phyloP scores from a whole-genome alignment of 768 basidiomycete genomes.

The Tephrocybe sp. region DNA sequence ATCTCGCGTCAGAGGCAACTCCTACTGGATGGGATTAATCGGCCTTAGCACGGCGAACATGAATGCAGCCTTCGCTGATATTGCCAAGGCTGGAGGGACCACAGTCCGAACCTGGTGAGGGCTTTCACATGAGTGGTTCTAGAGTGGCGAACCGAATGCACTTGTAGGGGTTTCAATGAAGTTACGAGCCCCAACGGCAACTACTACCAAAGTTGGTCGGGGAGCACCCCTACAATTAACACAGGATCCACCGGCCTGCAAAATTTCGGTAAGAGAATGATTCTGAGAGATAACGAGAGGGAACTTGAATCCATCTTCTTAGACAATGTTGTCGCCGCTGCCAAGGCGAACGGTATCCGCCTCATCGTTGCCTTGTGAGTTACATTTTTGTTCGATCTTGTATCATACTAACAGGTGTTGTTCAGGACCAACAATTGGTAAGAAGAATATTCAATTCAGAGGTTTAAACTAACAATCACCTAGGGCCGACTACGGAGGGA shows the following conservation, averaged over 20 bases:
- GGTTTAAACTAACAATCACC: neutral
- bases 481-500: slow-evolving; percentile 57
- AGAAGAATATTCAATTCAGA: neutral
- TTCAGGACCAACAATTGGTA: slow-evolving; percentile 61
- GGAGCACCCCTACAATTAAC: slow-evolving; percentile 48
- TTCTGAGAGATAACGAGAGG: neutral
- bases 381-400: neutral
- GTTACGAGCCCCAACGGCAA: slow-evolving; percentile 46
- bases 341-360: slow-evolving; percentile 59
- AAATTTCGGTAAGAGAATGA: slow-evolving; percentile 40
- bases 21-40: slow-evolving; percentile 57
- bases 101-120: slow-evolving; percentile 50
- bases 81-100: slow-evolving; percentile 48
- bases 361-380: slow-evolving; percentile 60
- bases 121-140: too few species aligned
- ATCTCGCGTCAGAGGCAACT: slow-evolving; percentile 14
- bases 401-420: neutral
- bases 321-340: slow-evolving; percentile 57
- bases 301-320: neutral
- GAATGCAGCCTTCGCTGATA: slow-evolving; percentile 47
- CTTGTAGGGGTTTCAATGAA: slow-evolving; percentile 55
- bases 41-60: slow-evolving; percentile 43
- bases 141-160: neutral
- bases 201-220: slow-evolving; percentile 54
- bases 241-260: slow-evolving; percentile 48